These are phyloP conservation scores for Cryptococcus floricola DNA, from an alignment of 1,284 basidiomycete genomes.

Conservation along the genomic window DNA sequence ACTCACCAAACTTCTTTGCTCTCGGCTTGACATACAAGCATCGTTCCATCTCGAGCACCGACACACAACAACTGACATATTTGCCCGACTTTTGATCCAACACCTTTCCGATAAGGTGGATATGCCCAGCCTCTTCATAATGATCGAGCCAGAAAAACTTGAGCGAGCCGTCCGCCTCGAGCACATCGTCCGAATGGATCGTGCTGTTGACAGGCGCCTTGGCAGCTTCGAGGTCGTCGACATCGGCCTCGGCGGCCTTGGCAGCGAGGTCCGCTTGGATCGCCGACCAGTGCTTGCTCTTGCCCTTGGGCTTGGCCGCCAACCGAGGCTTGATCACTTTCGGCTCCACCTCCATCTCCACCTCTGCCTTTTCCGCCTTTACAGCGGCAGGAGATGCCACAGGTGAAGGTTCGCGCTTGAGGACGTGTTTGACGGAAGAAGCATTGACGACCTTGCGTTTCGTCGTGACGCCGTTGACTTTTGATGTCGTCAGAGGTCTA, in stretches of 20 bases:
- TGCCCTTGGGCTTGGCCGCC: conserved; percentile 22
- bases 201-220: conserved; percentile 47
- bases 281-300: conserved; percentile 60
- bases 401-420: conserved; percentile 44
- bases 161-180: conserved; percentile 69
- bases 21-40: conserved; percentile 65
- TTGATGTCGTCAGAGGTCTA: conserved; percentile 24
- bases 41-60: conserved; percentile 66
- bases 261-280: conserved; percentile 58
- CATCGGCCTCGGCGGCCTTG: conserved; percentile 27
- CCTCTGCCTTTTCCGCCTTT: background rate
- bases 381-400: conserved; percentile 1
- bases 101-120: conserved; percentile 82
- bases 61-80: conserved; percentile 86
- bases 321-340: conserved; percentile 24
- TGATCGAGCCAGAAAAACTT: conserved; percentile 93
- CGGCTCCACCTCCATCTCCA: conserved; percentile 21
- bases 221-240: conserved; percentile 32
- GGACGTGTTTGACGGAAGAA: conserved; percentile 42
- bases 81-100: conserved; percentile 64
- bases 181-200: conserved; percentile 50
- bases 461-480: conserved; percentile 18
- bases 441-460: conserved; percentile 50
- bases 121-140: conserved; percentile 69
- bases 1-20: conserved; percentile 60